Evolutionary conservation across 768 basidiomycete genomes (phyloP).

Genomic region (Boletus tomentosulus): DNA sequence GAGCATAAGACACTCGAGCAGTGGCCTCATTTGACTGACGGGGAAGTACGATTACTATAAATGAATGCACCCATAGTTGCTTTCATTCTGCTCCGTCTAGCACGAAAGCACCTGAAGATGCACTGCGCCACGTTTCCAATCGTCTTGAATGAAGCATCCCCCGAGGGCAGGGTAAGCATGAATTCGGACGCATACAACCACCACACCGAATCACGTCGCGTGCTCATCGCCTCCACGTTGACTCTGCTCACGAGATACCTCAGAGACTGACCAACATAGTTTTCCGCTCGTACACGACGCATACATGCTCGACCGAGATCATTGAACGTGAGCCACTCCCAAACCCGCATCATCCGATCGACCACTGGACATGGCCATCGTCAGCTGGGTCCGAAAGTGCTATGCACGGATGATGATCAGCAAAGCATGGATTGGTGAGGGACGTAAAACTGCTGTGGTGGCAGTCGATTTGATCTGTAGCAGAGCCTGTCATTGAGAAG

Average conservation of each 20-base stretch:
- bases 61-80: no score
- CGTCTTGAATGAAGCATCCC: no score
- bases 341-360: neutral
- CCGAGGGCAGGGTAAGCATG: no score
- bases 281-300: neutral
- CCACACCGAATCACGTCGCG: neutral
- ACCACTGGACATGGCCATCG: neutral
- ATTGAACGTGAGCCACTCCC: neutral
- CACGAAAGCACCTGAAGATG: no score
- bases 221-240: neutral
- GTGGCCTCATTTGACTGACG: no score
- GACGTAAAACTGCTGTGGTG: neutral
- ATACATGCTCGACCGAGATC: neutral
- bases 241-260: neutral
- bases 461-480: no score
- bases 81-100: no score
- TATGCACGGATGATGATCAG: neutral
- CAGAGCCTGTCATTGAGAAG: no score
- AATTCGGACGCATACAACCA: no score
- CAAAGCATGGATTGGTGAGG: neutral
- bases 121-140: no score
- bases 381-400: neutral
- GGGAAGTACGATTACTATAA: no score
- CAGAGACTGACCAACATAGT: neutral
- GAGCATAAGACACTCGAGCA: no score